Percentiles rank a stretch among this genome's conserved stretches.
Evolutionary conservation across 805 yeast genomes (phyloP).

Genomic region (Cephaloascus albidus): DNA sequence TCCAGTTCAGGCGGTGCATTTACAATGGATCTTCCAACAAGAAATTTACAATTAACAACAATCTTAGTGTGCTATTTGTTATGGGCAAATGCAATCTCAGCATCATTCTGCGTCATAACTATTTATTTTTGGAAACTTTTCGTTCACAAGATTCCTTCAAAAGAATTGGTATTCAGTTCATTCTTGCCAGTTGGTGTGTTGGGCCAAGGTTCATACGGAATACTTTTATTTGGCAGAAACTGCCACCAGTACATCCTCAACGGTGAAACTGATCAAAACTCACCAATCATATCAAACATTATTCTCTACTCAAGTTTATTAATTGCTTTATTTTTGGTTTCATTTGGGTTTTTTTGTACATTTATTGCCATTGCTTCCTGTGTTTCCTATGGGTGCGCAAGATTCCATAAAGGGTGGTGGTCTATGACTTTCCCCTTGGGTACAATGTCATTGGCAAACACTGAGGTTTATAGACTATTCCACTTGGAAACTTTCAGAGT

Average conservation of each 20-base stretch:
- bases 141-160: conserved; percentile 50
- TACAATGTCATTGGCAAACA: conserved; percentile 58
- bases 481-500: conserved; percentile 52
- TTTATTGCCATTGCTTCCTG: conserved; percentile 23
- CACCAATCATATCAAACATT: neutral
- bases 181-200: conserved; percentile 77
- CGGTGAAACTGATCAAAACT: neutral
- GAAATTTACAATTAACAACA: conserved; percentile 39
- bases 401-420: conserved; percentile 52
- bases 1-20: conserved; percentile 63
- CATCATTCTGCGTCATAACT: conserved; percentile 47
- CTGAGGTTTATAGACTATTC: conserved; percentile 38
- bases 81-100: conserved; percentile 60
- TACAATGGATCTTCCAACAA: conserved; percentile 28
- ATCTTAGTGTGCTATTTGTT: conserved; percentile 45
- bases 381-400: conserved; percentile 11
- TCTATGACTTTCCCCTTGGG: conserved; percentile 88
- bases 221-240: conserved; percentile 45
- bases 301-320: conserved; percentile 24
- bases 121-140: conserved; percentile 54
- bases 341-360: conserved; percentile 48
- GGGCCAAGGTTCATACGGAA: conserved; percentile 78
- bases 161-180: conserved; percentile 43
- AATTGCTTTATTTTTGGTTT: conserved; percentile 32
- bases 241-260: conserved; percentile 4